Evolutionary conservation across 2,329 filamentous ascomycete genomes (phyloP).

Genomic region (Bipolaris victoriae): DNA sequence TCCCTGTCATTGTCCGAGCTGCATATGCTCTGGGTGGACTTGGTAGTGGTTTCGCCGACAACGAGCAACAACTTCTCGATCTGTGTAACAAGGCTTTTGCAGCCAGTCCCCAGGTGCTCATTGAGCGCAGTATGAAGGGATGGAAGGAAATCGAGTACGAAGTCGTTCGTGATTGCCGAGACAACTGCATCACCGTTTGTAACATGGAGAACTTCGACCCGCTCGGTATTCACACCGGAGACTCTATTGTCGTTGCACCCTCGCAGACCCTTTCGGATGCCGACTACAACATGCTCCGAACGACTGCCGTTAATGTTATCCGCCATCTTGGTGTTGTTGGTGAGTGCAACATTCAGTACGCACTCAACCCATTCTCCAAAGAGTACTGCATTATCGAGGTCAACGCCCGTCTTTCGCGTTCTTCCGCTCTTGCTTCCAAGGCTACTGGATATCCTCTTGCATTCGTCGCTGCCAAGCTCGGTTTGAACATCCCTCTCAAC

Average conservation of each 20-base stretch:
- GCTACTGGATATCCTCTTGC: slow-evolving; percentile 95
- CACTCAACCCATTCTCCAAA: slow-evolving; percentile 89
- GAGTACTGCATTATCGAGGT: slow-evolving; percentile 99
- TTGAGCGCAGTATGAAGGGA: slow-evolving; percentile 98
- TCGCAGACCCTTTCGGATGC: slow-evolving; percentile 96
- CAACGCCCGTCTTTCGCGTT: slow-evolving; percentile 93
- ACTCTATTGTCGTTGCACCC: slow-evolving; percentile 96
- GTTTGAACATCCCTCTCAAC: slow-evolving; percentile 91
- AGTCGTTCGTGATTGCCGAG: slow-evolving; percentile 90
- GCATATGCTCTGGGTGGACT: slow-evolving; percentile 95
- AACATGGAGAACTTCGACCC: slow-evolving; percentile 99
- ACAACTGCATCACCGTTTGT: slow-evolving; percentile 99
- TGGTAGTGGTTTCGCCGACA: slow-evolving; percentile 92
- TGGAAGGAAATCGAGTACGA: slow-evolving; percentile 99
- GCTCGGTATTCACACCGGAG: slow-evolving; percentile 95
- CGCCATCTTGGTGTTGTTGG: slow-evolving; percentile 95
- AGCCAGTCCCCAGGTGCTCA: slow-evolving; percentile 91
- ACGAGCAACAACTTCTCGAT: slow-evolving; percentile 80
- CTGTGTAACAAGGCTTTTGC: slow-evolving; percentile 96
- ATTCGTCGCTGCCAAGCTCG: slow-evolving; percentile 96
- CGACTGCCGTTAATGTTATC: slow-evolving; percentile 95
- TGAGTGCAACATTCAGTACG: slow-evolving; percentile 99
- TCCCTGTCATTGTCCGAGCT: slow-evolving; percentile 95
- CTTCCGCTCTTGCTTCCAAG: slow-evolving; percentile 94
- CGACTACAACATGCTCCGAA: slow-evolving; percentile 99